Conservation (phyloP, 352 stramenopile species). For the Phytopythium cucurbitacearum region DNA sequence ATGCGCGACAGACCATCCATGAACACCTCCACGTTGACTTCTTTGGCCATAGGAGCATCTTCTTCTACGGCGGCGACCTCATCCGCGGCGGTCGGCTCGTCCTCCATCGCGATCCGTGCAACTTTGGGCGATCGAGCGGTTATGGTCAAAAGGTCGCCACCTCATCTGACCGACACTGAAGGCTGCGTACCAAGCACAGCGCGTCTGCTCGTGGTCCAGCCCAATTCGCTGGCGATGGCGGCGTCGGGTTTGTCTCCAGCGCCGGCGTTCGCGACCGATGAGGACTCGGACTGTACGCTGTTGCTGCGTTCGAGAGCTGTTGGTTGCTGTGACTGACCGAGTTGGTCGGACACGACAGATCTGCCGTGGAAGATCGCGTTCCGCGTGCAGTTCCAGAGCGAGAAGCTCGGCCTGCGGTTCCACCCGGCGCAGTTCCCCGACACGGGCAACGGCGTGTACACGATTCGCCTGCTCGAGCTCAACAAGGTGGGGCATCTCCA, state of each 20-base stretch:
- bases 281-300: conserved; percentile 40
- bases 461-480: conserved; percentile 70
- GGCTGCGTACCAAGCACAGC: no score
- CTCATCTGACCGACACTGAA: no score
- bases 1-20: conserved; percentile 70
- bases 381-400: conserved; percentile 73
- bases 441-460: conserved; percentile 84
- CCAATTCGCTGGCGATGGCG: conserved; percentile 3
- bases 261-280: conserved; percentile 35
- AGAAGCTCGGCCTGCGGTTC: conserved; percentile 79
- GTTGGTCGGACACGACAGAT: conserved; percentile 14
- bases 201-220: neutral
- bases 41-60: conserved; percentile 19
- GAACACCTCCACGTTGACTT: conserved; percentile 35
- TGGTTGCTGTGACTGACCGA: neutral
- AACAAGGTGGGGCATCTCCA: conserved; percentile 31
- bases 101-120: neutral
- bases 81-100: neutral
- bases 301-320: neutral
- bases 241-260: conserved; percentile 18
- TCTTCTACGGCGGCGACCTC: neutral
- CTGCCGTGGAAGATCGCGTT: conserved; percentile 84
- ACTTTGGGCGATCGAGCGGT: neutral
- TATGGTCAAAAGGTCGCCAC: no score
- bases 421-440: conserved; percentile 72